Conservation (phyloP, 2,329 filamentous ascomycete species). For the Fusarium odoratissimum region DNA sequence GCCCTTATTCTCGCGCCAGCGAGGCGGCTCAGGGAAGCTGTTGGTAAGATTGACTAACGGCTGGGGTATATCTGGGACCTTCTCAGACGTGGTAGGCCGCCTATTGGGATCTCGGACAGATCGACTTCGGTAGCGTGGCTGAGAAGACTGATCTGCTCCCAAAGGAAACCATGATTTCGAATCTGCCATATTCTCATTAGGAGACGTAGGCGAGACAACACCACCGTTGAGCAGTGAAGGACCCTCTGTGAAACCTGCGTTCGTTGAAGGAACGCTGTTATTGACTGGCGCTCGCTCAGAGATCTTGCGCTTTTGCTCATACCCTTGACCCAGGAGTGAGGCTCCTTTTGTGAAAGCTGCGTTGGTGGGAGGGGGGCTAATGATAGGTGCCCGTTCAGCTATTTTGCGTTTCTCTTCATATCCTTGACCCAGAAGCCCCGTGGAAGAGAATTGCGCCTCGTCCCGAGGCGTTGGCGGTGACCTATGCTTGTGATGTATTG, state of each 20-base stretch:
- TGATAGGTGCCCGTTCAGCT: constrained; percentile 41
- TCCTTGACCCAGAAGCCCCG: constrained; percentile 62
- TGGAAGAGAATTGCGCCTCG: constrained; percentile 60
- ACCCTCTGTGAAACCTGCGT: constrained; percentile 64
- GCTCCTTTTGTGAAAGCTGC: constrained; percentile 66
- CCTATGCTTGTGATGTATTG: constrained; percentile 27
- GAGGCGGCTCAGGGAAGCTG: constrained; percentile 71
- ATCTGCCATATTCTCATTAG: constrained; percentile 46
- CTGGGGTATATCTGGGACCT: constrained; percentile 56
- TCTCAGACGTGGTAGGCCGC: constrained; percentile 44
- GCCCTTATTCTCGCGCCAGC: constrained; percentile 65
- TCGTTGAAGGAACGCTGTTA: constrained; percentile 42
- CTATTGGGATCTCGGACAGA: constrained; percentile 34
- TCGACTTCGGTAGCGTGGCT: constrained; percentile 45
- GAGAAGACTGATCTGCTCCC: constrained; percentile 51
- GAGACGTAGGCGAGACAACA: constrained; percentile 34
- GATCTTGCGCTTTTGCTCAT: constrained; percentile 58
- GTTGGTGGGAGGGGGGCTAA: constrained; percentile 45
- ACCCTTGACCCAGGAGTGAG: constrained; percentile 63
- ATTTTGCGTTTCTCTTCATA: constrained; percentile 60
- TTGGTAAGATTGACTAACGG: constrained; percentile 75
- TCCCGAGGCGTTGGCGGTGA: constrained; percentile 25
- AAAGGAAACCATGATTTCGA: constrained; percentile 53
- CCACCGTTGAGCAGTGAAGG: constrained; percentile 66
- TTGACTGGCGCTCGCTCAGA: constrained; percentile 43